These are phyloP conservation scores for Botrytis tulipae DNA, from an alignment of 2,329 filamentous ascomycete species.

Conservation along the genomic window DNA sequence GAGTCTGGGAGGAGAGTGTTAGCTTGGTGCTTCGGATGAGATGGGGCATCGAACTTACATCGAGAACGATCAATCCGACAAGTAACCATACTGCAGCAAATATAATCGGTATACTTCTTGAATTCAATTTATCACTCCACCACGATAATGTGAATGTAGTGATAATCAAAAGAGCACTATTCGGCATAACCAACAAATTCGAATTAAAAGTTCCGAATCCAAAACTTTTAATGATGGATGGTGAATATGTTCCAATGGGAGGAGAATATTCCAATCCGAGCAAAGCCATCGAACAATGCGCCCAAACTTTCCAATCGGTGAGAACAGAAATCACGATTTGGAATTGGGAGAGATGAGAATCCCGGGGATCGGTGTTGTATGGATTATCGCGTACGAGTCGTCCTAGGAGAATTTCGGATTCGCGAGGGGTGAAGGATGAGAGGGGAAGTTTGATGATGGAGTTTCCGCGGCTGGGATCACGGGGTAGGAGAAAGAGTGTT, in stretches of 20 bases:
- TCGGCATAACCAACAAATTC: conserved; percentile 47
- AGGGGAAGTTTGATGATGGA: conserved; percentile 12
- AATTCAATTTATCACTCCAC: conserved; percentile 17
- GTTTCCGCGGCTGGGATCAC: conserved; percentile 19
- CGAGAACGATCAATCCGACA: conserved; percentile 14
- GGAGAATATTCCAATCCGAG: conserved; percentile 16
- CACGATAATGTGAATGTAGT: conserved; percentile 30
- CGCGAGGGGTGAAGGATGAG: conserved; percentile 12
- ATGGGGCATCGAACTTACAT: neutral
- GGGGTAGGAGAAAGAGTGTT: conserved; percentile 15
- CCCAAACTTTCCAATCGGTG: conserved; percentile 20
- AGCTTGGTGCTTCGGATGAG: neutral
- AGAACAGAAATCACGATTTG: conserved; percentile 17
- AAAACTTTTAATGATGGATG: conserved; percentile 27
- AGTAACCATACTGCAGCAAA: conserved; percentile 20
- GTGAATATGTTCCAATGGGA: conserved; percentile 18
- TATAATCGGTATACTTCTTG: conserved; percentile 18
- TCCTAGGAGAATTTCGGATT: conserved; percentile 13
- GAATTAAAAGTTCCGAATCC: conserved; percentile 43
- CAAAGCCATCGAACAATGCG: conserved; percentile 19
- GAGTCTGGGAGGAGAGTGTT: neutral
- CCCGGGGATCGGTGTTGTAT: conserved; percentile 16
- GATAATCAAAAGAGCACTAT: conserved; percentile 41
- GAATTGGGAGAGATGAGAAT: conserved; percentile 19
- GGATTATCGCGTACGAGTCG: conserved; percentile 17